These are phyloP conservation scores for Penicillium waksmanii DNA, from an alignment of 495 filamentous ascomycete genomes.

Conservation along the genomic window DNA sequence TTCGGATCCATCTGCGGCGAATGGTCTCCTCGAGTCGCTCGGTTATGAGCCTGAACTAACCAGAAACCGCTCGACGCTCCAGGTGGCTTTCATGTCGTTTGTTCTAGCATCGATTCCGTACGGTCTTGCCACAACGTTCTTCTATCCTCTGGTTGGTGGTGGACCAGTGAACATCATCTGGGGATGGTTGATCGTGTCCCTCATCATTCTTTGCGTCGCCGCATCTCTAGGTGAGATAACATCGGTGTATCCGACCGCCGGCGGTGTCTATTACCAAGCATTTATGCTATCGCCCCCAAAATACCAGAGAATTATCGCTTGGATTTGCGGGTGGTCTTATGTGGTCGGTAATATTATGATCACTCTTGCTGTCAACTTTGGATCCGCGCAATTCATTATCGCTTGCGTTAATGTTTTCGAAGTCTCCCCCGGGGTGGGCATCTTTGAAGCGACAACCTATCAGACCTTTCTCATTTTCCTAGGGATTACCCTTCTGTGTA, in stretches of 20 bases:
- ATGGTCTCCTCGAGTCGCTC: conserved; percentile 38
- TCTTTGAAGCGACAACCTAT: conserved; percentile 24
- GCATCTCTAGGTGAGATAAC: conserved; percentile 69
- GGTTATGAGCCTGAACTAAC: conserved; percentile 60
- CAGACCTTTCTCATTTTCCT: conserved; percentile 62
- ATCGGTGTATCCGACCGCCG: conserved; percentile 65
- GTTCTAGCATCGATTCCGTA: conserved; percentile 59
- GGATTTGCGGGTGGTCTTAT: conserved; percentile 71
- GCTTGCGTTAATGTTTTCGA: conserved; percentile 34
- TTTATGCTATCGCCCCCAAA: conserved; percentile 53
- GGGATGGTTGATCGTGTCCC: conserved; percentile 64
- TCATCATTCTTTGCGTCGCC: conserved; percentile 66
- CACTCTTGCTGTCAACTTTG: conserved; percentile 41
- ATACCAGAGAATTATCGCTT: conserved; percentile 62
- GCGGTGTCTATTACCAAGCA: conserved; percentile 70
- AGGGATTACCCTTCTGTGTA: conserved; percentile 52
- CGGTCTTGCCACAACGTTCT: conserved; percentile 64
- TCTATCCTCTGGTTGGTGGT: conserved; percentile 61
- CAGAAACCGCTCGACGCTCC: conserved; percentile 51
- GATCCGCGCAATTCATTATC: conserved; percentile 28
- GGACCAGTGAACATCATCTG: conserved; percentile 64
- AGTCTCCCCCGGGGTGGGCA: conserved; percentile 40
- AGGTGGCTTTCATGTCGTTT: conserved; percentile 39
- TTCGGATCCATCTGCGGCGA: conserved; percentile 20
- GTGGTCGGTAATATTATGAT: conserved; percentile 64